Evolutionary conservation across 23 red algal genomes (phyloP), one percentile per base, ranked within the genome.

Genomic region (Pyropia haitanensis): DNA sequence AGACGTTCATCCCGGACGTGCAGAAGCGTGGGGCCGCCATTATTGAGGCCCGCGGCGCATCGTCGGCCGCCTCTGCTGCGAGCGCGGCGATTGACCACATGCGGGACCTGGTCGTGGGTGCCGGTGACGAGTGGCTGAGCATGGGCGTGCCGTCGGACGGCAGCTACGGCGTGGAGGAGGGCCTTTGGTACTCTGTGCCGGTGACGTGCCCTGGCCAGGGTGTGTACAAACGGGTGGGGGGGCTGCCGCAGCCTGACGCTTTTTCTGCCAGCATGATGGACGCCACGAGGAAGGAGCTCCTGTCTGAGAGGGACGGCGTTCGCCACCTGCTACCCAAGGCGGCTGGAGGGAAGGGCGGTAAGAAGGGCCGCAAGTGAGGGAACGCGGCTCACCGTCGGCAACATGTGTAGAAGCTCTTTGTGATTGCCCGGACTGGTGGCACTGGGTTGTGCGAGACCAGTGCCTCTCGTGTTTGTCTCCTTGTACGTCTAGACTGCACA

Each of bases 1-100:
- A 88, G 30, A 75, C 74, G 46, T 91, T 98, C 46, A 91, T 98
- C 67, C 94, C 94, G 30, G 53, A 79, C 14, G 86, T 98, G 27
- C 94, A 98, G 71, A 90, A 98, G 60, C 74, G 94, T 18, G 94
- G 94, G 22, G 94, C 94, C 18, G 94, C 87, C 67, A 88, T 98
- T 56, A 98, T 98, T 28, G 74, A 75, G 1, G 94, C 94, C 10
- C 63, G 94, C 12, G 94, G 94, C 23, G 66, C 78, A 1, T 85
- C 77, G 53, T 88, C 80, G 10, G 94, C 94, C 13, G 83, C 85
- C 54, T 87, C 79, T 32, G 94, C 94, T 24, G 94, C 86, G 21
- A 77, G 60, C 24, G 82, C 85, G 56, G 85, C 88, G 16, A 88
- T 98, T 32, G 94, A 98, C 68, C 79, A 87, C 62, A 61, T 98